Conservation (phyloP, 345 rosid species). For the Eucalyptus cloeziana region DNA sequence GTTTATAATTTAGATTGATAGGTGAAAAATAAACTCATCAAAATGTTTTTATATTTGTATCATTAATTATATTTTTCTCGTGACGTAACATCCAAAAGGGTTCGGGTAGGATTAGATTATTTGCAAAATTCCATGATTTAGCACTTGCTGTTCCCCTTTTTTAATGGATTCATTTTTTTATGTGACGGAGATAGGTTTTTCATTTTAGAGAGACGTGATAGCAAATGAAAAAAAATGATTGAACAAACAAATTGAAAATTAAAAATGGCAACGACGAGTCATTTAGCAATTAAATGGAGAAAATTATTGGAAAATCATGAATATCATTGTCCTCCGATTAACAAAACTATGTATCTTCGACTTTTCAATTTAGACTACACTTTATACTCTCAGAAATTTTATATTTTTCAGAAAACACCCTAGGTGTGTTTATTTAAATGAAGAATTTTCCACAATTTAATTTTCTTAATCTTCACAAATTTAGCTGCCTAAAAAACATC, state of each 20-base stretch:
- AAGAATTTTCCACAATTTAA: too few species aligned
- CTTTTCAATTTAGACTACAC: neutral
- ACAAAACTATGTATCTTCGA: too few species aligned
- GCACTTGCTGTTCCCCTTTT: neutral
- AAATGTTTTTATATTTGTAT: neutral
- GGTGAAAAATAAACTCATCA: neutral
- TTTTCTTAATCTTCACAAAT: neutral
- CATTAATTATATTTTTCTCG: neutral
- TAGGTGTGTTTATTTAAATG: too few species aligned
- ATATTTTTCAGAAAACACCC: neutral
- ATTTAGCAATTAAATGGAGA: neutral
- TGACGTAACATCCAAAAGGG: rapidly evolving
- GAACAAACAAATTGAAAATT: neutral
- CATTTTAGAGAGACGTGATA: neutral
- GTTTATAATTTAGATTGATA: neutral
- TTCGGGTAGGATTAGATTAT: too few species aligned
- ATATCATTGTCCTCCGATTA: rapidly evolving
- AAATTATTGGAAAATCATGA: neutral
- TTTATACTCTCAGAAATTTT: neutral
- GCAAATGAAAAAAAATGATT: neutral
- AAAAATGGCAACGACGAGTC: neutral
- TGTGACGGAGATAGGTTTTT: too few species aligned
- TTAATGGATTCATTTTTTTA: neutral
- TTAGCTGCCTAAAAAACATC: too few species aligned
- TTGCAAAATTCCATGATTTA: neutral